Percentiles rank a stretch among this genome's conserved stretches.
Evolutionary conservation across 1,284 basidiomycete genomes (phyloP).

Genomic region (Cryptococcus hybrid): DNA sequence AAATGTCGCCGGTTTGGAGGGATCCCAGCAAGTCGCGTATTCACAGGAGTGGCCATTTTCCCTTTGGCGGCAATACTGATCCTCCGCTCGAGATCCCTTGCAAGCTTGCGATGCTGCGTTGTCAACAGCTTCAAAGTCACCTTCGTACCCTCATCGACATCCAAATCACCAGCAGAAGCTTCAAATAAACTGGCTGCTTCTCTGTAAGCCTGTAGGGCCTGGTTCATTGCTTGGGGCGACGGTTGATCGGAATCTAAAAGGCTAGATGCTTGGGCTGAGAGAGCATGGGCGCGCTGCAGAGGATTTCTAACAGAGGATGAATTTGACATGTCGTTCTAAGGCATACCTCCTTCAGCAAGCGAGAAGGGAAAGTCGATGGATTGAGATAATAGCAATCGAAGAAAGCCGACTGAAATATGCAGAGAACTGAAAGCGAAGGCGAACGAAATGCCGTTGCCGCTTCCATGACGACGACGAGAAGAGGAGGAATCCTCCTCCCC

Average conservation of each 20-base stretch:
- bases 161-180: background rate
- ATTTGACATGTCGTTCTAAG: background rate
- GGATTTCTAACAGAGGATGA: slow-evolving; percentile 3
- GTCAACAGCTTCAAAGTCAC: slow-evolving; percentile 41
- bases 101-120: slow-evolving; percentile 45
- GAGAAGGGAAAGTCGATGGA: no score
- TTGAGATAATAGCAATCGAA: no score
- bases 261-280: slow-evolving; percentile 38
- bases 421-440: no score
- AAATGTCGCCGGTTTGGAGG: no score
- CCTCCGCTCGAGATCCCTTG: slow-evolving; percentile 40
- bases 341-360: no score
- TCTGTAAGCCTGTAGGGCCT: slow-evolving; percentile 31
- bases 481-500: no score
- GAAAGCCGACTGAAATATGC: no score
- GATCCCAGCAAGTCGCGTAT: no score
- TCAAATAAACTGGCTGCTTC: slow-evolving; percentile 45
- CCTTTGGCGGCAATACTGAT: slow-evolving; percentile 12
- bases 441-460: no score
- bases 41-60: background rate
- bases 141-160: slow-evolving; percentile 12
- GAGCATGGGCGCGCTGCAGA: slow-evolving; percentile 39
- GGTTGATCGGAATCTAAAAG: slow-evolving; percentile 22
- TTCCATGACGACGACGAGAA: no score
- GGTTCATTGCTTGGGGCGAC: slow-evolving; percentile 16